Percentiles rank a stretch among this genome's conserved stretches.
Evolutionary conservation across 345 rosid species (phyloP).

Genomic region (Populus simonii): DNA sequence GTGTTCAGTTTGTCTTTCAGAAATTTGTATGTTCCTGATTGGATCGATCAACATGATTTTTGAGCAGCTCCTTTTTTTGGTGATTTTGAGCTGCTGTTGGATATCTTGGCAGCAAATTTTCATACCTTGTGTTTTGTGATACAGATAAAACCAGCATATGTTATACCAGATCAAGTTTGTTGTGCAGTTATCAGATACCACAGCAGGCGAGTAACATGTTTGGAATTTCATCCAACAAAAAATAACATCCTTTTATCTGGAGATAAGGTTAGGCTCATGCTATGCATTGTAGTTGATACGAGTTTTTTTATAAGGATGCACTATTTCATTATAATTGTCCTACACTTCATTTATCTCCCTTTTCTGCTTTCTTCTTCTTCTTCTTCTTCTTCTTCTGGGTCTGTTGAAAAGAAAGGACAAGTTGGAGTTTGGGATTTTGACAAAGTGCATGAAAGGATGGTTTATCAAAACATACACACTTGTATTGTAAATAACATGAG

Average conservation of each 20-base stretch:
- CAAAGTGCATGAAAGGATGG: slow-evolving; percentile 81
- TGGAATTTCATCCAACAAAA: slow-evolving; percentile 93
- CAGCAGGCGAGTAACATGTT: slow-evolving; percentile 87
- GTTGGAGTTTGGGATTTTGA: slow-evolving; percentile 92
- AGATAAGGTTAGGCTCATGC: slow-evolving; percentile 60
- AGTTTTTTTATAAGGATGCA: background rate
- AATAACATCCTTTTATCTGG: slow-evolving; percentile 84
- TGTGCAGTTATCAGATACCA: slow-evolving; percentile 91
- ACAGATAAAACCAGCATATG: slow-evolving; percentile 69
- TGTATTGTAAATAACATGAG: slow-evolving; percentile 88
- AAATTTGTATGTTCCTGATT: background rate
- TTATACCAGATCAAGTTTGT: slow-evolving; percentile 79
- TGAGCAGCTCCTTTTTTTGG: background rate
- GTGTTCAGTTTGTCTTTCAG: background rate
- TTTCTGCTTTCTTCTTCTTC: no score
- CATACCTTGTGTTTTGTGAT: slow-evolving; percentile 1
- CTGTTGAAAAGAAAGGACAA: slow-evolving; percentile 77
- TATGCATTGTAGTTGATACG: background rate
- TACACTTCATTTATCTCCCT: background rate
- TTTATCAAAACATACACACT: slow-evolving; percentile 74
- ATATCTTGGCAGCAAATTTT: slow-evolving; percentile 2
- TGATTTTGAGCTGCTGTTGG: background rate
- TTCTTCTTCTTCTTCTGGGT: slow-evolving; percentile 7
- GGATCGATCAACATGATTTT: background rate
- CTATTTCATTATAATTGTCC: slow-evolving; percentile 1